phyloP scores from a whole-genome alignment of 345 rosid species.

The Gossypium ekmanianum region DNA sequence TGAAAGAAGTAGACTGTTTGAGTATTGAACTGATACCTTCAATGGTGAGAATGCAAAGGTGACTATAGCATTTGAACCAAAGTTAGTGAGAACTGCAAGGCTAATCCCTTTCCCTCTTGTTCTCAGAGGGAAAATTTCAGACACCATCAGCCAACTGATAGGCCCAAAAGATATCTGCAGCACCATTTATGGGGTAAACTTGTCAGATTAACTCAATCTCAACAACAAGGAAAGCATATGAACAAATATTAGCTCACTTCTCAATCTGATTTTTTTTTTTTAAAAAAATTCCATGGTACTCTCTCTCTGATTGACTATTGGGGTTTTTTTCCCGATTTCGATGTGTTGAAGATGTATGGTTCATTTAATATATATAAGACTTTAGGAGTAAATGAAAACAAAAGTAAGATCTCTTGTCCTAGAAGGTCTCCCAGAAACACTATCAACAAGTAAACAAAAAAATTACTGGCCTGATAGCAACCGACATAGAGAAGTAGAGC shows the following conservation, averaged over 20 bases:
- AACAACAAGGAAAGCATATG: background rate
- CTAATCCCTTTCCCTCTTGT: constrained; percentile 90
- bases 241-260: background rate
- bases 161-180: constrained; percentile 92
- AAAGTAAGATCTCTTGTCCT: background rate
- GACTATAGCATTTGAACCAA: constrained; percentile 91
- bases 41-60: constrained; percentile 94
- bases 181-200: constrained; percentile 11
- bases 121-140: constrained; percentile 86
- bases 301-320: too few species aligned
- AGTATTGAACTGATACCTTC: constrained; percentile 46
- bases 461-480: constrained; percentile 72
- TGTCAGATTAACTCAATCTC: constrained; percentile 12
- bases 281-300: too few species aligned
- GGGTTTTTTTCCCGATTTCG: too few species aligned
- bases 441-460: constrained; percentile 12
- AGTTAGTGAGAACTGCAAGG: constrained; percentile 89
- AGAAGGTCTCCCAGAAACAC: background rate
- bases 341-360: too few species aligned
- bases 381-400: background rate
- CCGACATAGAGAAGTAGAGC: constrained; percentile 91
- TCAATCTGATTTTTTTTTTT: background rate
- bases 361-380: background rate
- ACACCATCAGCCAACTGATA: constrained; percentile 99
- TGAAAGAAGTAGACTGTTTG: background rate